Percentiles rank a stretch among this genome's conserved stretches.
Conservation (phyloP, 805 yeast species). For the Starmerella lactis-condensi region DNA sequence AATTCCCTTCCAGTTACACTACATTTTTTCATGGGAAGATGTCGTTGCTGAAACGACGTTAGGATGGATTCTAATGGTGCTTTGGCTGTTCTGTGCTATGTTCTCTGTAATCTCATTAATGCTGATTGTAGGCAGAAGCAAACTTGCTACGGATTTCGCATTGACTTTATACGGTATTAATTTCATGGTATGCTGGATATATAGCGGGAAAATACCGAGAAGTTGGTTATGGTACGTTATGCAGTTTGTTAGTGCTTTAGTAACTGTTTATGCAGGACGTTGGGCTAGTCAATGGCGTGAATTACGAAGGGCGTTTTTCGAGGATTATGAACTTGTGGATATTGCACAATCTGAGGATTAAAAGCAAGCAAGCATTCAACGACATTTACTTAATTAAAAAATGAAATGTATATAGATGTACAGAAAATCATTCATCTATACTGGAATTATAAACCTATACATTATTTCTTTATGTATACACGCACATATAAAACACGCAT, state of each 20-base stretch:
- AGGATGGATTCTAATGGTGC: conserved; percentile 52
- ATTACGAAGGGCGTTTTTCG: conserved; percentile 73
- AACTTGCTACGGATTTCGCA: conserved; percentile 91
- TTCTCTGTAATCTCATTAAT: conserved; percentile 72
- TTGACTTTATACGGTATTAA: conserved; percentile 77
- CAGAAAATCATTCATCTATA: too few relatives aligned
- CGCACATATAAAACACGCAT: too few relatives aligned
- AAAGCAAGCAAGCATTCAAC: too few relatives aligned
- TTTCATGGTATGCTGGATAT: conserved; percentile 46
- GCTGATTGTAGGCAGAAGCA: conserved; percentile 75
- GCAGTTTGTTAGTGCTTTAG: conserved; percentile 46
- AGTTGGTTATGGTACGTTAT: conserved; percentile 70
- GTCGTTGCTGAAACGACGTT: conserved; percentile 57
- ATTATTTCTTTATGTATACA: too few relatives aligned
- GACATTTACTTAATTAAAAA: too few relatives aligned
- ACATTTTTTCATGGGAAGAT: conserved; percentile 68
- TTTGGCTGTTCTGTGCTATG: conserved; percentile 74
- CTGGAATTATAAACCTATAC: too few relatives aligned
- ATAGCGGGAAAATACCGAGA: conserved; percentile 48
- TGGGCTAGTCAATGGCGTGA: conserved; percentile 89
- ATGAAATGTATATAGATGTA: too few relatives aligned
- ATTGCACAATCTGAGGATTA: conserved; percentile 5
- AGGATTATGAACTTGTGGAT: conserved; percentile 29
- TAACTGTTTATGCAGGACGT: conserved; percentile 66
- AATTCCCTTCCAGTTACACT: conserved; percentile 40